Evolutionary conservation across 1,284 basidiomycete genomes (phyloP).

Genomic region (Wallemia ichthyophaga): DNA sequence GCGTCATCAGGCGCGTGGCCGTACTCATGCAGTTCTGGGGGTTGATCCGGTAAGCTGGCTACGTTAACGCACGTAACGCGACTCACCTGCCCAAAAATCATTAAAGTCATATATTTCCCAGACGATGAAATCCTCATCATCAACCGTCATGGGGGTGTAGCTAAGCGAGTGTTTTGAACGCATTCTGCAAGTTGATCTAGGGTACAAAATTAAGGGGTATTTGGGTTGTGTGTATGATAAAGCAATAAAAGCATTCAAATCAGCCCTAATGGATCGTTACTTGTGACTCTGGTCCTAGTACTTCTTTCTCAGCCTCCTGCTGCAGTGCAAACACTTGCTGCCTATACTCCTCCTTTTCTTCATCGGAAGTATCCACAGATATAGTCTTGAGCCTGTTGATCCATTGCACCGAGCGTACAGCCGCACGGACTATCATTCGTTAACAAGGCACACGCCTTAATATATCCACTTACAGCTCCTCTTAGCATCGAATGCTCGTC

Average conservation of each 20-base stretch:
- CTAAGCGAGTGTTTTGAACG: neutral
- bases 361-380: conserved; percentile 15
- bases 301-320: conserved; percentile 39
- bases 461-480: conserved; percentile 33
- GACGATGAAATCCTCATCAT: conserved; percentile 1
- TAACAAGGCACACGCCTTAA: neutral
- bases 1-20: neutral
- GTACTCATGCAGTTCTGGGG: neutral
- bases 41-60: too few species aligned
- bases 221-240: too few species aligned
- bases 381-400: conserved; percentile 28
- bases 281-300: neutral
- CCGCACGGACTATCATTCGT: conserved; percentile 37
- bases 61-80: neutral
- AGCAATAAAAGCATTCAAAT: too few species aligned
- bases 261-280: too few species aligned
- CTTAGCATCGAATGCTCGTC: conserved; percentile 60
- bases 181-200: too few species aligned
- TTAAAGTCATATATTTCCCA: neutral
- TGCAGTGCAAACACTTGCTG: conserved; percentile 39
- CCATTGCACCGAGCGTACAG: conserved; percentile 53
- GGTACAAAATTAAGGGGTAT: too few species aligned
- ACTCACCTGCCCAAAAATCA: neutral
- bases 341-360: conserved; percentile 24
- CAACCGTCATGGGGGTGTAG: neutral